A percentile compares a stretch with the other conserved stretches of the same genome.
Conservation (phyloP, 2,329 filamentous ascomycete species). For the Metarhizium anisopliae region DNA sequence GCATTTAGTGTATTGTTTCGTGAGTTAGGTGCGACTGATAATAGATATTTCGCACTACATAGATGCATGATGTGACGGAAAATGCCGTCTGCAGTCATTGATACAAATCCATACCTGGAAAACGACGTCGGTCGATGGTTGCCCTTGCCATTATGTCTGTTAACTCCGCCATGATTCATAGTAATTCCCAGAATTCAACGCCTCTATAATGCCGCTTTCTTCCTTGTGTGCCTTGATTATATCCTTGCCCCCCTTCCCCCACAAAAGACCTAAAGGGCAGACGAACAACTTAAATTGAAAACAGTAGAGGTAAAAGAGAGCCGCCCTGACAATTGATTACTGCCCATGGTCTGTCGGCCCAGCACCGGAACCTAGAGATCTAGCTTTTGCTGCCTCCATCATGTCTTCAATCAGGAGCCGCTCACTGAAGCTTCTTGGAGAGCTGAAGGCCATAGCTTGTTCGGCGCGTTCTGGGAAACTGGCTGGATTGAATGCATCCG, state of each 20-base stretch:
- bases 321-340: neutral
- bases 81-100: neutral
- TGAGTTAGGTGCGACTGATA: neutral
- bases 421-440: conserved; percentile 39
- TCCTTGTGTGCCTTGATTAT: neutral
- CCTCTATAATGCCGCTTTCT: conserved; percentile 6
- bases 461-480: conserved; percentile 32
- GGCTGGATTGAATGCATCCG: conserved; percentile 35
- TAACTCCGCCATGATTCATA: neutral
- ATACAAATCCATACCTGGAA: neutral
- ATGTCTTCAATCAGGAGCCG: conserved; percentile 40
- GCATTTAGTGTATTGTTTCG: neutral
- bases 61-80: neutral
- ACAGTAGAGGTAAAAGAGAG: neutral
- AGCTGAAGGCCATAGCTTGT: conserved; percentile 30
- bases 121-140: neutral
- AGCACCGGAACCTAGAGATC: conserved; percentile 6
- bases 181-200: conserved; percentile 9
- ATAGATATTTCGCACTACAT: neutral
- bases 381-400: conserved; percentile 18
- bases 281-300: conserved; percentile 5
- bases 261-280: neutral
- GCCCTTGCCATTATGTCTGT: conserved; percentile 6
- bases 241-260: neutral
- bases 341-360: conserved; percentile 7